phyloP scores from a whole-genome alignment of 2,329 filamentous ascomycete species.

The Stemphylium beticola region DNA sequence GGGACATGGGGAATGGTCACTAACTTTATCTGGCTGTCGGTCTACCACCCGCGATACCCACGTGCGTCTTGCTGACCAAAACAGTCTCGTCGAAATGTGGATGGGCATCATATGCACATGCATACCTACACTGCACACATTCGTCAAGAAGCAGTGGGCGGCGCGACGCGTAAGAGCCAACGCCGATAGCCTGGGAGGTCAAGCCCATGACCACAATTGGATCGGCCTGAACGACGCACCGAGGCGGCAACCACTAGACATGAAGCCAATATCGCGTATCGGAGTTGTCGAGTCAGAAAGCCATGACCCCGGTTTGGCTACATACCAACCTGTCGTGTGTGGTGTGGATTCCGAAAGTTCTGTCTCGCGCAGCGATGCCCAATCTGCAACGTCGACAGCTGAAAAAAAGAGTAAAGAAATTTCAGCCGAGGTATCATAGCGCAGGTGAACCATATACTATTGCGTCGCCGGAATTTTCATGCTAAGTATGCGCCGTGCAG shows the following conservation, averaged over 20 bases:
- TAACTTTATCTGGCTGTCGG: constrained; percentile 27
- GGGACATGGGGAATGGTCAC: constrained; percentile 22
- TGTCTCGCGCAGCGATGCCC: background rate
- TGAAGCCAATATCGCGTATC: background rate
- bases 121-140: constrained; percentile 18
- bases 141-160: background rate
- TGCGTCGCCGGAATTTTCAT: background rate
- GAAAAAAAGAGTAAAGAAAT: background rate
- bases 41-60: background rate
- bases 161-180: background rate
- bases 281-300: background rate
- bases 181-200: background rate
- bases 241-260: background rate
- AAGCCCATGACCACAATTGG: background rate
- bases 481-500: background rate
- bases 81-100: constrained; percentile 24
- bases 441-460: too few species aligned
- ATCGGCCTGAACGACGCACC: background rate
- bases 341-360: background rate
- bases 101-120: constrained; percentile 25
- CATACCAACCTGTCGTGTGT: background rate
- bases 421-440: too few species aligned
- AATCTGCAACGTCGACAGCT: background rate
- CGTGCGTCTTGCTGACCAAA: background rate
- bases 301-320: background rate